Percentiles rank a stretch among this genome's conserved stretches.
These are phyloP conservation scores for Colletotrichum sp. DNA, from an alignment of 2,329 filamentous ascomycete species.

Conservation along the genomic window DNA sequence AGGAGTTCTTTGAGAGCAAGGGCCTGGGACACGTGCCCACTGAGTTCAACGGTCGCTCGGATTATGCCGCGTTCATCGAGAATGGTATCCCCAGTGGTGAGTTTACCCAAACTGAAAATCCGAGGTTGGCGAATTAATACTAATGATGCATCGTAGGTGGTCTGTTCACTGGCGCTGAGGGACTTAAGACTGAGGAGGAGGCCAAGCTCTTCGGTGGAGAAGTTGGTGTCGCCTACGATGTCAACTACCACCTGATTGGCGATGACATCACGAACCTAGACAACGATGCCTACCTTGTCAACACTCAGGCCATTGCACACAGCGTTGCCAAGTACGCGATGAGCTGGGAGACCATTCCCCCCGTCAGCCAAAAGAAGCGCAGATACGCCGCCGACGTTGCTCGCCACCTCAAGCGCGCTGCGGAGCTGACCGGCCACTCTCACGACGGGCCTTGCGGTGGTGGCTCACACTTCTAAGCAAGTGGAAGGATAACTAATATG, in stretches of 20 bases:
- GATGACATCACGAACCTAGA: constrained; percentile 45
- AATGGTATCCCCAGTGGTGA: constrained; percentile 68
- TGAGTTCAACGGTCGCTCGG: constrained; percentile 66
- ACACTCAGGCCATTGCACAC: constrained; percentile 47
- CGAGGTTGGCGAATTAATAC: background rate
- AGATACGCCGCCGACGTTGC: constrained; percentile 34
- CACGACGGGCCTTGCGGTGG: constrained; percentile 36
- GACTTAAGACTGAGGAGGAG: constrained; percentile 65
- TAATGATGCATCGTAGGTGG: constrained; percentile 39
- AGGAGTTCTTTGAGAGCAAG: constrained; percentile 55
- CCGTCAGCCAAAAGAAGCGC: constrained; percentile 29
- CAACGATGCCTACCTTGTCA: constrained; percentile 49
- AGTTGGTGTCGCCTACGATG: constrained; percentile 53
- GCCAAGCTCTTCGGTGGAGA: constrained; percentile 65
- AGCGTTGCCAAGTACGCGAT: constrained; percentile 45
- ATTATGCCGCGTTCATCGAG: constrained; percentile 72
- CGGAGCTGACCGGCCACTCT: constrained; percentile 26
- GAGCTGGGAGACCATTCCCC: constrained; percentile 40
- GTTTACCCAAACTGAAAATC: background rate
- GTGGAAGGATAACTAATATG: rapidly evolving
- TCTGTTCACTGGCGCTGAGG: constrained; percentile 72
- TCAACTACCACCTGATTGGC: constrained; percentile 50
- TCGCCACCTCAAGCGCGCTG: constrained; percentile 30
- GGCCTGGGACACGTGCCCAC: constrained; percentile 61
- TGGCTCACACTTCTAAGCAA: background rate